Percentiles rank a stretch among this genome's conserved stretches.
phyloP scores from a whole-genome alignment of 2,329 filamentous ascomycete genomes.

The Trichothecium roseum region DNA sequence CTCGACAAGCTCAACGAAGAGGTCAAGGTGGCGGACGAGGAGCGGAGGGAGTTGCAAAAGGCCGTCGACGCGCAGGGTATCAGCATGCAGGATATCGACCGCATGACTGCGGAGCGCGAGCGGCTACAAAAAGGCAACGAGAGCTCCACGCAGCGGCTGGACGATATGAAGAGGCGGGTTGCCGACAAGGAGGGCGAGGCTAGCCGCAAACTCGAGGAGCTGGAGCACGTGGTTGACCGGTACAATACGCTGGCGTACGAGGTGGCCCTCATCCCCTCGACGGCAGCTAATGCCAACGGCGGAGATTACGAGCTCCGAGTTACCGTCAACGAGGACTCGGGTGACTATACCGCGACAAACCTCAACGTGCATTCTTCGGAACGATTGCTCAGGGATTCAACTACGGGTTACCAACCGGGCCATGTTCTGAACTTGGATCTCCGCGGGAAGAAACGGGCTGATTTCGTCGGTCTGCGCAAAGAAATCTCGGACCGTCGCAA shows the following conservation, averaged over 20 bases:
- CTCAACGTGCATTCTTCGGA: constrained; percentile 43
- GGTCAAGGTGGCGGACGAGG: constrained; percentile 69
- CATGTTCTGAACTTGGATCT: constrained; percentile 86
- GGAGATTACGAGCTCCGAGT: constrained; percentile 76
- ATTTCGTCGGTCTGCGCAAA: constrained; percentile 69
- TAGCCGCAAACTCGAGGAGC: constrained; percentile 73
- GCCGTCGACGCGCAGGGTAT: constrained; percentile 89
- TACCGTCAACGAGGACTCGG: constrained; percentile 62
- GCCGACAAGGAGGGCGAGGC: constrained; percentile 84
- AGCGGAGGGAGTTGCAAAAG: constrained; percentile 68
- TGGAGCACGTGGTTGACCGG: constrained; percentile 80
- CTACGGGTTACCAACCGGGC: constrained; percentile 80
- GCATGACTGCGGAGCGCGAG: constrained; percentile 93
- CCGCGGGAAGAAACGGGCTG: constrained; percentile 69
- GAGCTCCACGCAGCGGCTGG: constrained; percentile 61
- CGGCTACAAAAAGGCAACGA: constrained; percentile 85
- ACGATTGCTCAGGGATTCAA: constrained; percentile 69
- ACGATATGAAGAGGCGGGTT: constrained; percentile 75
- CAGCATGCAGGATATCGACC: constrained; percentile 96
- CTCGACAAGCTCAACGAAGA: constrained; percentile 69
- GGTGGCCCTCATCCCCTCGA: constrained; percentile 77
- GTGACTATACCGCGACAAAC: constrained; percentile 60
- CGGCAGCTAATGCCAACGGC: constrained; percentile 77
- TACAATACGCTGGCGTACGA: constrained; percentile 96
- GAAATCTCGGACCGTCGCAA: constrained; percentile 86